These are phyloP conservation scores for Plicaturopsis crispa DNA, from an alignment of 768 basidiomycete species.

Conservation along the genomic window DNA sequence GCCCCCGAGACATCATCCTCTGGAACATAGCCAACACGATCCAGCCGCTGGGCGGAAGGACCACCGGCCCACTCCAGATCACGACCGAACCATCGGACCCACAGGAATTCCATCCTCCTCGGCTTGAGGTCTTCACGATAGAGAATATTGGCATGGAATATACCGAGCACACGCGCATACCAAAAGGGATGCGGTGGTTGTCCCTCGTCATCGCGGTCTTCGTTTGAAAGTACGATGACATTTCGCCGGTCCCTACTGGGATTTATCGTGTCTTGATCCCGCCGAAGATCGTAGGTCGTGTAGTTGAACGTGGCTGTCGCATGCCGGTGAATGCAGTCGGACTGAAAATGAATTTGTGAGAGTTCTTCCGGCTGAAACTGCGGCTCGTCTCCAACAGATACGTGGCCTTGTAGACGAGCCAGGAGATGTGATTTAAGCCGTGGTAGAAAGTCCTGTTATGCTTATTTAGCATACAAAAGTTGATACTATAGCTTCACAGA, in stretches of 20 bases:
- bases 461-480: too few relatives aligned
- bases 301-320: conserved; percentile 4
- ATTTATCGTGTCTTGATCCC: conserved; percentile 19
- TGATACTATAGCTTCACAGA: neutral
- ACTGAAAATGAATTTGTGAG: neutral
- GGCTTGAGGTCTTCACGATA: conserved; percentile 1
- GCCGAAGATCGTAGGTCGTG: conserved; percentile 9
- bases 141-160: conserved; percentile 21
- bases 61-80: conserved; percentile 8
- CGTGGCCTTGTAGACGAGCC: neutral
- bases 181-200: conserved; percentile 20
- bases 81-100: conserved; percentile 17
- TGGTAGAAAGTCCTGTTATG: conserved; percentile 10
- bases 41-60: neutral
- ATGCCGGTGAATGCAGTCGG: conserved; percentile 5
- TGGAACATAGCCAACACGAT: conserved; percentile 8
- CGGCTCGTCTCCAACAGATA: neutral
- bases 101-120: conserved; percentile 18
- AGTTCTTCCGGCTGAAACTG: neutral
- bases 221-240: conserved; percentile 23
- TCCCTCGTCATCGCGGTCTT: conserved; percentile 4
- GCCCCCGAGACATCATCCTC: conserved; percentile 4
- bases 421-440: conserved; percentile 8
- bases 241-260: conserved; percentile 21
- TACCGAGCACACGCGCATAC: conserved; percentile 25